Evolutionary conservation across 2,329 filamentous ascomycete species (phyloP).

Genomic region (Diaporthe longicolla): DNA sequence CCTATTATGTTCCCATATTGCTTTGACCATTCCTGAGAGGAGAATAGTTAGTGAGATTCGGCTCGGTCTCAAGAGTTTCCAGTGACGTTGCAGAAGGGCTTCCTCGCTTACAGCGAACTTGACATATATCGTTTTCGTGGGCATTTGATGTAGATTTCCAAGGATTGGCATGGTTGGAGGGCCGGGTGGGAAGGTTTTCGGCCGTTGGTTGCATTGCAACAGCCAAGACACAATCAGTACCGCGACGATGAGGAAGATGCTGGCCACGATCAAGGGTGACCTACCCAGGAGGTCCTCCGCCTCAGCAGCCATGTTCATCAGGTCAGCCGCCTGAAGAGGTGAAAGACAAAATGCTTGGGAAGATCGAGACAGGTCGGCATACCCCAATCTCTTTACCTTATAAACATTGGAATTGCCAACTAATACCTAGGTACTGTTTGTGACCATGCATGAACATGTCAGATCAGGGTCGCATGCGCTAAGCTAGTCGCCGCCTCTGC

Average conservation of each 20-base stretch:
- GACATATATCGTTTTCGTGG: background rate
- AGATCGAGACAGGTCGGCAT: background rate
- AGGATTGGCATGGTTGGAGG: conserved; percentile 18
- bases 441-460: conserved; percentile 5
- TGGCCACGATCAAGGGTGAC: background rate
- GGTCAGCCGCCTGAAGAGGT: background rate
- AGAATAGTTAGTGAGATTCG: background rate
- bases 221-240: conserved; percentile 21
- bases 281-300: background rate
- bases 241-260: conserved; percentile 9
- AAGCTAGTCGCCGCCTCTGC: conserved; percentile 19
- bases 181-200: conserved; percentile 27
- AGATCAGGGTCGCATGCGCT: conserved; percentile 23
- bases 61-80: too few relatives aligned
- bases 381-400: background rate
- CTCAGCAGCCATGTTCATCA: background rate
- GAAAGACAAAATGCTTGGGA: background rate
- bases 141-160: conserved; percentile 32
- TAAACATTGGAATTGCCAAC: background rate
- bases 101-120: background rate
- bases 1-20: conserved; percentile 23
- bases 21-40: conserved; percentile 34
- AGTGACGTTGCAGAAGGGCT: too few relatives aligned
- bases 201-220: conserved; percentile 5
- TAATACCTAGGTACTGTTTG: background rate